Percentiles rank a stretch among this genome's conserved stretches.
These are phyloP conservation scores for Lipomyces kockii DNA, from an alignment of 805 yeast species.

Conservation along the genomic window DNA sequence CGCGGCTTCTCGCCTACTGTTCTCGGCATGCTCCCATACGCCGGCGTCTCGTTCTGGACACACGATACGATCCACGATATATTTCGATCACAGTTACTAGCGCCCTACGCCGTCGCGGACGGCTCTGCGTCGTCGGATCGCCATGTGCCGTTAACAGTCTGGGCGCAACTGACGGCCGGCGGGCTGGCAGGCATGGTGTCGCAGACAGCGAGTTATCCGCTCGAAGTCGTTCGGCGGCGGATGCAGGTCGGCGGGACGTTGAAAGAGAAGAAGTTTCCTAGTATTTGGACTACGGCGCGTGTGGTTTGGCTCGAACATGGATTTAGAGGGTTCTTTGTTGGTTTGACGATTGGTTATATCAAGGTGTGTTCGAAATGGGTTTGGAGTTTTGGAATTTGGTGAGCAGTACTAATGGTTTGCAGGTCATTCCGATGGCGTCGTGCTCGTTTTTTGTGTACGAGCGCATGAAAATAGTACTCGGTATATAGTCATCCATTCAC, in stretches of 20 bases:
- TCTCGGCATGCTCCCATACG: slow-evolving; percentile 95
- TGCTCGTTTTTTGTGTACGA: slow-evolving; percentile 95
- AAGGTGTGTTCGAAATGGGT: slow-evolving; percentile 56
- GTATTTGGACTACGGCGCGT: slow-evolving; percentile 59
- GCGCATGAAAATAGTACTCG: slow-evolving; percentile 70
- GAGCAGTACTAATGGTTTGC: neutral
- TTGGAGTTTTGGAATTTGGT: neutral
- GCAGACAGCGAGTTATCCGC: slow-evolving; percentile 96
- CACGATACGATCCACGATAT: slow-evolving; percentile 91
- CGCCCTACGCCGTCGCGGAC: slow-evolving; percentile 51
- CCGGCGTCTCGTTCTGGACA: slow-evolving; percentile 94
- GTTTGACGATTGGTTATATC: slow-evolving; percentile 91
- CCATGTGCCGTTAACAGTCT: slow-evolving; percentile 73
- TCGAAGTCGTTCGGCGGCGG: slow-evolving; percentile 91
- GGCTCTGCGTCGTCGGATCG: slow-evolving; percentile 25
- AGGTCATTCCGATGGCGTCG: slow-evolving; percentile 86
- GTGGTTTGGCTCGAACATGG: slow-evolving; percentile 77
- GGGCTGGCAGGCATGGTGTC: slow-evolving; percentile 95
- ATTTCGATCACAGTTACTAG: slow-evolving; percentile 63
- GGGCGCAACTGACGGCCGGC: slow-evolving; percentile 95
- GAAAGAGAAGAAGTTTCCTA: neutral
- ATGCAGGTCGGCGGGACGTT: slow-evolving; percentile 90
- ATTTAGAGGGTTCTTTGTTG: slow-evolving; percentile 86
- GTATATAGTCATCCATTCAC: slow-evolving; percentile 51
- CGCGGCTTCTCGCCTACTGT: slow-evolving; percentile 94